phyloP scores from a whole-genome alignment of 768 basidiomycete genomes.

The Lentinula edodes region DNA sequence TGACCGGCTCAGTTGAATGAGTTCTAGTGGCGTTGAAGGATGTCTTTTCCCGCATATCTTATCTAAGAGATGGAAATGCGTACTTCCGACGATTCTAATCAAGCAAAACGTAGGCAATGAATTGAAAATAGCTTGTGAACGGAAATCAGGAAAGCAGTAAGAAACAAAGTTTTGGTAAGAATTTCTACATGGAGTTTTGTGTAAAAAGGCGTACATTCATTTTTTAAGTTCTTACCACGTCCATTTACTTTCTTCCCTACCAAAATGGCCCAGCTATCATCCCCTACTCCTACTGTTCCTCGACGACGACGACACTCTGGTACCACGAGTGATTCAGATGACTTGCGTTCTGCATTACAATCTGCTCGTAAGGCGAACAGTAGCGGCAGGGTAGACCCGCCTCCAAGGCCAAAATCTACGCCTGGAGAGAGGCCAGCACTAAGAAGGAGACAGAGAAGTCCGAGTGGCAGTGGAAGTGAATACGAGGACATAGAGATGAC shows the following conservation, averaged over 20 bases:
- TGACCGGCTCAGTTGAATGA: not conserved
- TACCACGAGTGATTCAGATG: not conserved
- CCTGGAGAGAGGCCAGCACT: constrained; percentile 56
- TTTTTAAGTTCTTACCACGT: not conserved
- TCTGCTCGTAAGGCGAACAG: constrained; percentile 4
- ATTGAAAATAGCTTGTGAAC: not conserved
- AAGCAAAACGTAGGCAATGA: not conserved
- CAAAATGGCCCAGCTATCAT: constrained; percentile 1
- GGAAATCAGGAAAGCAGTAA: not conserved
- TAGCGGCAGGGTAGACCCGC: constrained; percentile 34
- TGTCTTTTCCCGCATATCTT: not conserved
- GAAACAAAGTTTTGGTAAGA: not conserved
- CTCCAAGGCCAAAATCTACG: constrained; percentile 71
- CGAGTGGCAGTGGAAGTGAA: constrained; percentile 27
- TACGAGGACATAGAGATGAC: constrained; percentile 28
- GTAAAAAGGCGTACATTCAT: not conserved
- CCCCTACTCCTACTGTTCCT: constrained; percentile 3
- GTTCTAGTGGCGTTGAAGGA: not conserved
- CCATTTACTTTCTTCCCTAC: not conserved
- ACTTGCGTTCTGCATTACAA: constrained; percentile 1
- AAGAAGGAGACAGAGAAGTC: constrained; percentile 41
- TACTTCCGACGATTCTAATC: not conserved
- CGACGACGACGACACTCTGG: constrained; percentile 7
- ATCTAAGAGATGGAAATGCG: not conserved
- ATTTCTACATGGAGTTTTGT: not conserved